Evolutionary conservation across 2,329 filamentous ascomycete species (phyloP).

Genomic region (Fusarium avenaceum): DNA sequence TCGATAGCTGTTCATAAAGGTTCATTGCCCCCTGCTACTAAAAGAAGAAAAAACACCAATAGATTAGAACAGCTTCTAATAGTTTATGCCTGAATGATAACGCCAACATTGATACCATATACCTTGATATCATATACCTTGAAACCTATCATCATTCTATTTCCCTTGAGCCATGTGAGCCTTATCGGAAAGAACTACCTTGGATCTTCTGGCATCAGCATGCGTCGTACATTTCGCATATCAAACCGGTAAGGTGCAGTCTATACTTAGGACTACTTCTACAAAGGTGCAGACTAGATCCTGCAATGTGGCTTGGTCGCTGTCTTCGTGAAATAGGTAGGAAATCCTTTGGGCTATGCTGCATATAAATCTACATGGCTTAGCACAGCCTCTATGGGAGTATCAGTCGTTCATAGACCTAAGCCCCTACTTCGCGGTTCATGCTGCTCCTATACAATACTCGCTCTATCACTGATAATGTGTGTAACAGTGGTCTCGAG

Average conservation of each 20-base stretch:
- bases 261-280: not conserved
- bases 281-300: not conserved
- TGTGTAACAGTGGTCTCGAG: not conserved
- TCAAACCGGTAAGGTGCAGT: not conserved
- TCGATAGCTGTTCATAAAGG: slow-evolving; percentile 25
- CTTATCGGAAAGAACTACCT: not conserved
- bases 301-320: not conserved
- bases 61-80: slow-evolving; percentile 33
- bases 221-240: not conserved
- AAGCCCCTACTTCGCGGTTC: not conserved
- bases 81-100: slow-evolving; percentile 17
- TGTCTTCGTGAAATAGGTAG: not conserved
- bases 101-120: slow-evolving; percentile 25
- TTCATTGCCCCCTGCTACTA: slow-evolving; percentile 14
- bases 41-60: slow-evolving; percentile 23
- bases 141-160: not conserved
- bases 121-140: slow-evolving; percentile 7
- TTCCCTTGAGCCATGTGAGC: not conserved
- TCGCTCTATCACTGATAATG: not conserved
- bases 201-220: not conserved
- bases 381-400: not conserved
- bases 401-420: not conserved
- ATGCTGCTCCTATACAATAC: not conserved
- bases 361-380: not conserved
- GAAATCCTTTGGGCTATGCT: not conserved